Conservation (phyloP, 345 rosid genomes). For the Salix caprea region DNA sequence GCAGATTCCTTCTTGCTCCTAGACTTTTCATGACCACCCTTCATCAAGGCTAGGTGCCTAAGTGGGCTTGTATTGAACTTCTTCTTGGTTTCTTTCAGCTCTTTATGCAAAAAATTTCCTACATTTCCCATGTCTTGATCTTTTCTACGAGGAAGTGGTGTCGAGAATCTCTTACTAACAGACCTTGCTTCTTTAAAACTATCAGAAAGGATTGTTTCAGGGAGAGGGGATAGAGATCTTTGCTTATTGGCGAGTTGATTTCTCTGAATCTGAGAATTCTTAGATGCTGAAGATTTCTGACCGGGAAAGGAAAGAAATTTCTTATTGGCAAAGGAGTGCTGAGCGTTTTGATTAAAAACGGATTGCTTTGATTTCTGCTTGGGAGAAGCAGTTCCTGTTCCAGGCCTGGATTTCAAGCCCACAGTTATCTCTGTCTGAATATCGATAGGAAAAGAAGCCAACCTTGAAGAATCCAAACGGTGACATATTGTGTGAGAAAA, state of each 20-base stretch:
- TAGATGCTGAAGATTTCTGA: slow-evolving; percentile 11
- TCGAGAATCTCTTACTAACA: slow-evolving; percentile 69
- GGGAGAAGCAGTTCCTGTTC: slow-evolving; percentile 16
- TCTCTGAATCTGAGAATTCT: slow-evolving; percentile 39
- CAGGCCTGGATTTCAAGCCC: slow-evolving; percentile 46
- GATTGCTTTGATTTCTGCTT: background rate
- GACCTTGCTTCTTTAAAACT: slow-evolving; percentile 79
- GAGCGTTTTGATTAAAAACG: background rate
- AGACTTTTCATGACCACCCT: slow-evolving; percentile 47
- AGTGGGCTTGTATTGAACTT: slow-evolving; percentile 48
- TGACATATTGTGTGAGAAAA: slow-evolving; percentile 84
- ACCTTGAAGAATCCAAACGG: slow-evolving; percentile 60
- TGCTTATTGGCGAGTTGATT: slow-evolving; percentile 53
- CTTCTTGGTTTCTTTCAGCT: slow-evolving; percentile 31
- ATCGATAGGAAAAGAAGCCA: slow-evolving; percentile 42
- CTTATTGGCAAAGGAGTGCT: background rate
- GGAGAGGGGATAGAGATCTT: slow-evolving; percentile 79
- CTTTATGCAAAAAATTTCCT: slow-evolving; percentile 37
- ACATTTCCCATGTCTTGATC: slow-evolving; percentile 42
- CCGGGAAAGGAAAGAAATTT: background rate
- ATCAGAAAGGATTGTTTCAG: slow-evolving; percentile 58
- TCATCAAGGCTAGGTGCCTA: slow-evolving; percentile 53
- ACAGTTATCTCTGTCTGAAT: slow-evolving; percentile 34
- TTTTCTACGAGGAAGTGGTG: slow-evolving; percentile 66
- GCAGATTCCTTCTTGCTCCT: slow-evolving; percentile 61